Conservation (phyloP, 768 basidiomycete genomes). For the Boletus subparvulus region DNA sequence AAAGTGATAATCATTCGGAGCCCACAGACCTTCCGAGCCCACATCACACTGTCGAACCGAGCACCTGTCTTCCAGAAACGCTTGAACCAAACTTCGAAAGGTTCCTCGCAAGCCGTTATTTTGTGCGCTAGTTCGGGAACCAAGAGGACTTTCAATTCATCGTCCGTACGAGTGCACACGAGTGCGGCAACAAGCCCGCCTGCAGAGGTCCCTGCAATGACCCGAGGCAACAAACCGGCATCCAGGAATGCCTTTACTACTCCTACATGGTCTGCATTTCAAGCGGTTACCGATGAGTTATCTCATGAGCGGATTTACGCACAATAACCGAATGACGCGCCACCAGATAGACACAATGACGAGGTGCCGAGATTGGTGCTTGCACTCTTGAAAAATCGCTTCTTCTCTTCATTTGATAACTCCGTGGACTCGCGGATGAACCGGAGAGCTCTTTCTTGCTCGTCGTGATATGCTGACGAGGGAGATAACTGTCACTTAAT, state of each 20-base stretch:
- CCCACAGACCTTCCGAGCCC: conserved; percentile 80
- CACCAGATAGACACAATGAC: conserved; percentile 94
- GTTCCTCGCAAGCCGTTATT: conserved; percentile 81
- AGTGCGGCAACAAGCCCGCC: conserved; percentile 80
- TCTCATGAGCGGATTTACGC: conserved; percentile 17
- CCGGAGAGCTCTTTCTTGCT: conserved; percentile 73
- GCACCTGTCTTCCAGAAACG: conserved; percentile 87
- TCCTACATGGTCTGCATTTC: conserved; percentile 72
- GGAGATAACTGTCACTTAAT: background rate
- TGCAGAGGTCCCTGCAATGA: conserved; percentile 93
- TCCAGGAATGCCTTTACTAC: conserved; percentile 92
- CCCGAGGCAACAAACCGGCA: conserved; percentile 80
- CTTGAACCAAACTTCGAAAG: conserved; percentile 63
- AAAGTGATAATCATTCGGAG: background rate
- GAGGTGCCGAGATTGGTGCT: conserved; percentile 90
- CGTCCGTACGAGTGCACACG: conserved; percentile 84
- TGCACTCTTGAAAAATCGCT: conserved; percentile 84
- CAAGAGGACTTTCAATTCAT: conserved; percentile 75
- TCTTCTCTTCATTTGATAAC: conserved; percentile 84
- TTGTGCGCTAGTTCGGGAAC: conserved; percentile 82
- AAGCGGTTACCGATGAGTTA: background rate
- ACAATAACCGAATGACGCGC: conserved; percentile 95
- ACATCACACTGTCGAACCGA: conserved; percentile 85
- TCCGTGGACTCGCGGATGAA: conserved; percentile 74
- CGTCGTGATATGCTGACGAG: conserved; percentile 72